Conservation (phyloP, 73 alveolate species). For the Paraurostyla sp. region DNA sequence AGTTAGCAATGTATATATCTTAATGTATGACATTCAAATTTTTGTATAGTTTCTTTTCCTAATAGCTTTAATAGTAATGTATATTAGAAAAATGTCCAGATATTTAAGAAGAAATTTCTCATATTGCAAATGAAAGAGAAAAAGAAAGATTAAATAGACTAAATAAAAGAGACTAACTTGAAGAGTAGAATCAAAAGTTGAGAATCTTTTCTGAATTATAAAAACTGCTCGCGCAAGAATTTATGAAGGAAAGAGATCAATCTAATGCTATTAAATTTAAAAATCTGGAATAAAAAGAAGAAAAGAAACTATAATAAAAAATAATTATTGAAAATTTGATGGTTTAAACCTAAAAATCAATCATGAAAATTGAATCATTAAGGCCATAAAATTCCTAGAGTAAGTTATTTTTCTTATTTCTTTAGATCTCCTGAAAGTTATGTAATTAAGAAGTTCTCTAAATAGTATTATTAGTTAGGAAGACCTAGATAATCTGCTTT, state of each 20-base stretch:
- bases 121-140: constrained; percentile 45
- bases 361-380: not conserved
- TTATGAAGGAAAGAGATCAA: not conserved
- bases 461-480: not conserved
- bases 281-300: not conserved
- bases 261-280: not conserved
- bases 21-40: not conserved
- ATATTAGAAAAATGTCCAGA: not conserved
- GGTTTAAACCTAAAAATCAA: not conserved
- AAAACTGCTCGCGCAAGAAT: not conserved
- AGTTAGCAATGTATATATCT: not conserved
- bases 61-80: not conserved
- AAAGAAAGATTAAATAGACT: constrained; percentile 25
- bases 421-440: not conserved
- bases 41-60: not conserved
- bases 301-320: not conserved
- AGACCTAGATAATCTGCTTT: too few species aligned
- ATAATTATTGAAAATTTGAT: not conserved
- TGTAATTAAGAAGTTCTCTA: not conserved
- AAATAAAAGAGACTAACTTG: not conserved
- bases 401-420: not conserved
- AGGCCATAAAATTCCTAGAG: not conserved
- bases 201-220: not conserved
- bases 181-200: not conserved
- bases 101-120: not conserved